These are phyloP conservation scores for Alternaria brassicicola DNA, from an alignment of 2,329 filamentous ascomycete species.

Conservation along the genomic window DNA sequence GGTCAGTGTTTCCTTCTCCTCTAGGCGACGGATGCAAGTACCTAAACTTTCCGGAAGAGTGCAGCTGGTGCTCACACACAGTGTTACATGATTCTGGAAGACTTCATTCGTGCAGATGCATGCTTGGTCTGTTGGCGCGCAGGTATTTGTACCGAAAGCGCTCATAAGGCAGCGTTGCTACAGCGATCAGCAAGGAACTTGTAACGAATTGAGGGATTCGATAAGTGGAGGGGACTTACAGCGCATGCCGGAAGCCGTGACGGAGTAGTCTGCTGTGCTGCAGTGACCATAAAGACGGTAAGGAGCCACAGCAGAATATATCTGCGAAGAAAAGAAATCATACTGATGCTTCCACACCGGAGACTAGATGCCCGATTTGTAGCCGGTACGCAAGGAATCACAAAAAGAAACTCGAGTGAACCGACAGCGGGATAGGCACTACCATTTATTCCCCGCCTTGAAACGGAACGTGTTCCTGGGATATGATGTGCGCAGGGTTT, in stretches of 20 bases:
- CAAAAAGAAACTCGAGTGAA: background rate
- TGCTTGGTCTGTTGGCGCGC: constrained; percentile 23
- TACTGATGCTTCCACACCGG: background rate
- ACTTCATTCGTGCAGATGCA: constrained; percentile 32
- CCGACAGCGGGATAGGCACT: background rate
- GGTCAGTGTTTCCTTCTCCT: background rate
- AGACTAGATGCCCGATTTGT: background rate
- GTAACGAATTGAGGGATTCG: background rate
- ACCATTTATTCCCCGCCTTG: constrained; percentile 1
- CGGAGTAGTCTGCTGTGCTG: constrained; percentile 5
- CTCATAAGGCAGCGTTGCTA: constrained; percentile 18
- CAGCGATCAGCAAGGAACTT: background rate
- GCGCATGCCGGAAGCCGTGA: constrained; percentile 19
- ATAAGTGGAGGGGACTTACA: constrained; percentile 15
- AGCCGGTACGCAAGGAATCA: background rate
- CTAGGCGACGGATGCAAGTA: constrained; percentile 6
- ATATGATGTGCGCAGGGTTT: constrained; percentile 3
- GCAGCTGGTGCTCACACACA: constrained; percentile 26
- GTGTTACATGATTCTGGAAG: constrained; percentile 28
- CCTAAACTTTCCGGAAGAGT: constrained; percentile 31
- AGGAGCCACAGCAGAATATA: constrained; percentile 8
- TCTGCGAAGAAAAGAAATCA: constrained; percentile 1
- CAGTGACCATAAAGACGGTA: constrained; percentile 2
- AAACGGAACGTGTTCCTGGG: constrained; percentile 3
- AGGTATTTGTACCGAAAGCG: constrained; percentile 24